A percentile compares a stretch with the other conserved stretches of the same genome.
These are phyloP conservation scores for Dionaea muscipula DNA, from an alignment of 179 eudicot species.

Conservation along the genomic window DNA sequence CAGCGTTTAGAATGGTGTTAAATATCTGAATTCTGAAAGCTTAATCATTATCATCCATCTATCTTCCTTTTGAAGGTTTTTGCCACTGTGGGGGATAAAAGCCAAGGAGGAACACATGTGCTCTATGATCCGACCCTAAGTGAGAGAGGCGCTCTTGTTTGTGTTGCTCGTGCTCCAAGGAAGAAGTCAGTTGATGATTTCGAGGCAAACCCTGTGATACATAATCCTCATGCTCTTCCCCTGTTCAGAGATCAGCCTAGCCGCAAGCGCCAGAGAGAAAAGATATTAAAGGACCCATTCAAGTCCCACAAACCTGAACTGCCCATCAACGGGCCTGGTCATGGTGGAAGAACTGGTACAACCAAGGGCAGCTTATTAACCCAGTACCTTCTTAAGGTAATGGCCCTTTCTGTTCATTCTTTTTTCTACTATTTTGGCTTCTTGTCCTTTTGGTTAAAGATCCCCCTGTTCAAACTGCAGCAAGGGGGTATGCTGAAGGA, in stretches of 20 bases:
- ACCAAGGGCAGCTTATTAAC: slow-evolving; percentile 90
- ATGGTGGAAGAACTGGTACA: slow-evolving; percentile 90
- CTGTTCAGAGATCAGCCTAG: slow-evolving; percentile 92
- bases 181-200: slow-evolving; percentile 81
- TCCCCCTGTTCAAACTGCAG: slow-evolving; percentile 32
- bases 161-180: slow-evolving; percentile 97
- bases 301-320: slow-evolving; percentile 92
- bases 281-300: slow-evolving; percentile 76
- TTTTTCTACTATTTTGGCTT: background rate
- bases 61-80: slow-evolving; percentile 37
- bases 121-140: slow-evolving; percentile 85
- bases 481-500: slow-evolving; percentile 96
- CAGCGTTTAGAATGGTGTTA: too few species aligned
- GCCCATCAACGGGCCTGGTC: slow-evolving; percentile 89
- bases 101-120: slow-evolving; percentile 84
- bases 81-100: slow-evolving; percentile 75
- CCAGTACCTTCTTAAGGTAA: slow-evolving; percentile 95
- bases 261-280: slow-evolving; percentile 90
- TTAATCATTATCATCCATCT: background rate
- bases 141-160: slow-evolving; percentile 93
- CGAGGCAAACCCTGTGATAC: slow-evolving; percentile 60
- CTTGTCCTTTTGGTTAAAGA: background rate
- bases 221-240: slow-evolving; percentile 95
- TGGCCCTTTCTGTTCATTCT: background rate
- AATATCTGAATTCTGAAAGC: too few species aligned